Conservation (phyloP, 2,329 filamentous ascomycete species). For the Colletotrichum tropicale region DNA sequence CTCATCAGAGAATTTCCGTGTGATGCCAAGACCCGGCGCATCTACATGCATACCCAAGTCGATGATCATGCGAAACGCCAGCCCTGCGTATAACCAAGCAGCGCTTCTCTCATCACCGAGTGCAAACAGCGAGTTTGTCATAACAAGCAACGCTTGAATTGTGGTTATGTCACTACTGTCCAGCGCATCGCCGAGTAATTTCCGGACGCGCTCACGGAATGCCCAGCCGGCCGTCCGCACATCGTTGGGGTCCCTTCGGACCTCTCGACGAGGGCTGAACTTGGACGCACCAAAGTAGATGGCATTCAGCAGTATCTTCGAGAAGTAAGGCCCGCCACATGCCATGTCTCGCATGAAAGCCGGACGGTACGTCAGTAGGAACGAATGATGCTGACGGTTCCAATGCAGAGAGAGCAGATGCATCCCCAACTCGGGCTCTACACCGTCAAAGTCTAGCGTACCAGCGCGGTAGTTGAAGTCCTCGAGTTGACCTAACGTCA, state of each 20-base stretch:
- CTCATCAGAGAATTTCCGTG: conserved; percentile 43
- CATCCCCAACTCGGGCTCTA: conserved; percentile 55
- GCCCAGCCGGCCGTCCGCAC: conserved; percentile 51
- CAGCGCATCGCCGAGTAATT: conserved; percentile 48
- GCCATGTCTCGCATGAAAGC: conserved; percentile 60
- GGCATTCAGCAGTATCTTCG: conserved; percentile 59
- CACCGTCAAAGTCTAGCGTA: conserved; percentile 59
- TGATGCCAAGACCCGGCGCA: conserved; percentile 31
- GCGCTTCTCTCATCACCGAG: conserved; percentile 53
- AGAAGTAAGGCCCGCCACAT: conserved; percentile 59
- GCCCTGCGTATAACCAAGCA: conserved; percentile 63
- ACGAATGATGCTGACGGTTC: conserved; percentile 57
- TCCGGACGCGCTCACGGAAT: conserved; percentile 49
- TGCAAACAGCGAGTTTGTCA: conserved; percentile 55
- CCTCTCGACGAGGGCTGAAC: conserved; percentile 47
- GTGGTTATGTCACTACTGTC: conserved; percentile 58
- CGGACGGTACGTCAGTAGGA: conserved; percentile 54
- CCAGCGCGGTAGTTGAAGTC: conserved; percentile 47
- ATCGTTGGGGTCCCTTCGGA: conserved; percentile 49
- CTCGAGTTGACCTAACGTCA: conserved; percentile 47
- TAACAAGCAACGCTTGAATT: conserved; percentile 56
- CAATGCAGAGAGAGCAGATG: conserved; percentile 56
- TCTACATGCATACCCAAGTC: conserved; percentile 59
- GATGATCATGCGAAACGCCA: conserved; percentile 59
- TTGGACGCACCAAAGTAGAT: conserved; percentile 53